A percentile compares a stretch with the other conserved stretches of the same genome.
Conservation (phyloP, 331 rosid genomes). For the Ulmus americana region DNA sequence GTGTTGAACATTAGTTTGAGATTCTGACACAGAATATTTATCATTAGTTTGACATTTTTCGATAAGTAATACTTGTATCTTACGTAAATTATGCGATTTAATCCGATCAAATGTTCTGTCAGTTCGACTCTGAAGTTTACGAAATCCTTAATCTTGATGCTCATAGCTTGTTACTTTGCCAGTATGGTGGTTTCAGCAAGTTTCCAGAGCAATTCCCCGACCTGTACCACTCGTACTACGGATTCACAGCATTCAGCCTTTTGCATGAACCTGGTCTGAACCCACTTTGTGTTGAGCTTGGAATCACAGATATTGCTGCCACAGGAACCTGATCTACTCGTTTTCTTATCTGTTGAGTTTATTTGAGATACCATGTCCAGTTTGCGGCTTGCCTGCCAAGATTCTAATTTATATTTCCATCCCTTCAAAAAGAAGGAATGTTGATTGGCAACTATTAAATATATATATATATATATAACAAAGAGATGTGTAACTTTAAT, state of each 20-base stretch:
- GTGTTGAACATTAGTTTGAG: too few relatives aligned
- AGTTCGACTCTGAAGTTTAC: too few relatives aligned
- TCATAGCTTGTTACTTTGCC: constrained; percentile 24
- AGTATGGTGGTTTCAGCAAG: constrained; percentile 94
- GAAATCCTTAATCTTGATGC: constrained; percentile 23
- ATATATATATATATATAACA: too few relatives aligned
- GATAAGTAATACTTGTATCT: too few relatives aligned
- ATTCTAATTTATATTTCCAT: too few relatives aligned
- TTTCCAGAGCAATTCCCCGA: constrained; percentile 63
- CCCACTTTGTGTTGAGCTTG: constrained; percentile 58
- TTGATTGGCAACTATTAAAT: too few relatives aligned
- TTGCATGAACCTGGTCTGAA: constrained; percentile 63
- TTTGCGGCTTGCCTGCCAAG: neutral
- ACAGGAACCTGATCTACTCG: constrained; percentile 27
- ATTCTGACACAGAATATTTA: too few relatives aligned
- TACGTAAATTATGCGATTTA: too few relatives aligned
- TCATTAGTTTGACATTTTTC: too few relatives aligned
- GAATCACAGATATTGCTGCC: constrained; percentile 51
- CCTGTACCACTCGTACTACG: constrained; percentile 78
- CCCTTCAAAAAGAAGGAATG: too few relatives aligned
- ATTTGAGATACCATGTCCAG: neutral
- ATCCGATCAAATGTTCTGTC: too few relatives aligned
- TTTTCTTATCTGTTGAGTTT: constrained; percentile 9
- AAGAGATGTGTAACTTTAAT: too few relatives aligned
- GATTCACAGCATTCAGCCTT: constrained; percentile 77